Evolutionary conservation across 805 yeast genomes (phyloP), one percentile per base, ranked within the genome.

Genomic region (Candida ovalis): DNA sequence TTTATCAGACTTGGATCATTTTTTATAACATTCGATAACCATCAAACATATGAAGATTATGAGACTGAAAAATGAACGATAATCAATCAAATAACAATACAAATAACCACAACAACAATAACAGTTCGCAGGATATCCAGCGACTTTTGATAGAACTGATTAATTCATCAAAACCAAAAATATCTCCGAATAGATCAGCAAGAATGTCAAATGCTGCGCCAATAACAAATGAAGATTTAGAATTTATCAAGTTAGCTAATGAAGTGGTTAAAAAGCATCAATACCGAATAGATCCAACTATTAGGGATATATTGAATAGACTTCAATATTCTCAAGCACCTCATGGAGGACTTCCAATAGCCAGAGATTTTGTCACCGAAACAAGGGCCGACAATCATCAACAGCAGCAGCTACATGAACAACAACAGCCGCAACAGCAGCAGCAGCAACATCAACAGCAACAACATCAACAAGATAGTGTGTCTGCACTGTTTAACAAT

Each of bases 281-380:
- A 38, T 64, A 67, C 45, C 66, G 75, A 22, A 76, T 82, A 6
- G 88, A 82, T 59, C 87, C 88, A 4, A 81, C 87, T 0, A 79
- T 82, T 23, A 66, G 76, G 52, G 84, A 79, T 57, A 68, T 82
- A n/a, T 64, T 82, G 45, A 72, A 74, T 54, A 62, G 88, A 45
- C 68, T 81, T 39, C 86, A 82, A 57, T 82, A 82, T 55, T 79
- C 80, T 6, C 65, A 72, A 46, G 71, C 82, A 25, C 84, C 84
- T 3, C 84, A 79, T 61, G 84, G 84, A 1, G 80, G 80, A 41
- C 67, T 77, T 7, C 72, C 72, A 1, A 46, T 64, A 6, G 49
- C 66, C 5, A 49, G 59, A 43, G 59, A 61, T 25, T 64, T 52
- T 36, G 25, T 60, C 18, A 38, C 32, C 8, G 41, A 25, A 22